phyloP scores from a whole-genome alignment of 108 stramenopile species.

The Conticribra weissflogii region DNA sequence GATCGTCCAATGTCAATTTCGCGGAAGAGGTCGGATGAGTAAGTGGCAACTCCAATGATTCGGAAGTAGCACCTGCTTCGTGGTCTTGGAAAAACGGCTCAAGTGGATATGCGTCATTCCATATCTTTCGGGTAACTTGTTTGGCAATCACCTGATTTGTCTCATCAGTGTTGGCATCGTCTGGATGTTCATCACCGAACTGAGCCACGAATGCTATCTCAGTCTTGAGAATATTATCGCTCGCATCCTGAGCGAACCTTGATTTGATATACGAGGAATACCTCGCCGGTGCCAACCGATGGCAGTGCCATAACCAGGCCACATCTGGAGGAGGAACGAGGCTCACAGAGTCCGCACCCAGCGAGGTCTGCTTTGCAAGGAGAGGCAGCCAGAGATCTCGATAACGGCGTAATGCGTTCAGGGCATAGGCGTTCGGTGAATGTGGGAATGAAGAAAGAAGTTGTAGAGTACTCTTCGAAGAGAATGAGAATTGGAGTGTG shows the following conservation, averaged over 20 bases:
- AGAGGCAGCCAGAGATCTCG: constrained; percentile 42
- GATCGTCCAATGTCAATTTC: neutral
- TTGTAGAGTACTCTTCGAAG: too few species aligned
- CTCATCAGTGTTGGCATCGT: neutral
- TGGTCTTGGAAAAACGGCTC: constrained; percentile 19
- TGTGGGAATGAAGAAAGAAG: too few species aligned
- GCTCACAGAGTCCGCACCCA: too few species aligned
- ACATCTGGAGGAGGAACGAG: constrained; percentile 60
- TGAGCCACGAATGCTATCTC: constrained; percentile 16
- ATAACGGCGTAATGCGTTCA: constrained; percentile 37
- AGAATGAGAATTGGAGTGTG: too few species aligned
- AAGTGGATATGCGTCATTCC: neutral
- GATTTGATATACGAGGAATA: constrained; percentile 42
- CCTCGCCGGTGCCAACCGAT: constrained; percentile 55
- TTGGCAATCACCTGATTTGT: too few species aligned
- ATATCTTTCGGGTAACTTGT: neutral
- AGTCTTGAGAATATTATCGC: constrained; percentile 20
- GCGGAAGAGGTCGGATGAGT: neutral
- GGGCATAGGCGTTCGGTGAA: too few species aligned
- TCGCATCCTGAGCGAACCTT: constrained; percentile 3
- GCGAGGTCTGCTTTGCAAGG: constrained; percentile 4
- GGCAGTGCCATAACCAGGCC: constrained; percentile 74
- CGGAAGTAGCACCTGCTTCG: too few species aligned
- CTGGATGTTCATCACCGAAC: neutral
- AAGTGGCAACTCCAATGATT: too few species aligned